Base-by-base conservation (phyloP, 2,329 filamentous ascomycete species). In the Coleophoma cylindrospora region DNA sequence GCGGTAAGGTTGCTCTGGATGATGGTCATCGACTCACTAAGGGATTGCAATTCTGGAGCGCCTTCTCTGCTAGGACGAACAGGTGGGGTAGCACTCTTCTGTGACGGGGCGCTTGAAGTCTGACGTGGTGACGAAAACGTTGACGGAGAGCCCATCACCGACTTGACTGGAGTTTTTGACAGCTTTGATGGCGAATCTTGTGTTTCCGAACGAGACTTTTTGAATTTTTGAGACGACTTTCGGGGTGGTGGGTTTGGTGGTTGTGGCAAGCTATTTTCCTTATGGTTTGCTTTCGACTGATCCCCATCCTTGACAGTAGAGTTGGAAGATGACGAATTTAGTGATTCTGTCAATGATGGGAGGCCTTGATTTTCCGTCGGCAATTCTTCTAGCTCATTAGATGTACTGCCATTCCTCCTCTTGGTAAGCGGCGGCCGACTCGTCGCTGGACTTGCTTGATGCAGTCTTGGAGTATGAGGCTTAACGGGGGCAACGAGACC, bases 261-360 rank as follows among this genome's bases (percentile, higher is more conserved):
- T 7, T 74, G 70, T n/a, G 73, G 67, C 4, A 77, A 60, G 7
- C 27, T 6, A 27, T 27, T 27, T 17, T 66, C 64, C 59, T 68
- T 68, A 50, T 69, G 71, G 59, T 70, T 58, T 32, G 44, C 54
- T 64, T 65, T 72, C 54, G 66, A 74, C 53, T 65, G 73, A 12
- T 74, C 74, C 21, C 72, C 75, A 14, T 71, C 76, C 34, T 81
- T 76, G 9, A 87, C 77, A 2, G 84, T 88, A 7, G 85, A 88
- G 53, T 79, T 81, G 5, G 85, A 88, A 0, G 86, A 89, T 0
- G 86, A 89, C 1, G 86, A 90, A 19, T 78, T 86, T 5, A 83
- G 71, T 1, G 85, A 85, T 62, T 91, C 87, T 49, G 83, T 77
- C 6, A 89, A 81, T 6, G 81, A 77, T 34, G 84, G 76, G 36